Conservation (phyloP, 495 filamentous ascomycete genomes). For the Penicillium coprophilum region DNA sequence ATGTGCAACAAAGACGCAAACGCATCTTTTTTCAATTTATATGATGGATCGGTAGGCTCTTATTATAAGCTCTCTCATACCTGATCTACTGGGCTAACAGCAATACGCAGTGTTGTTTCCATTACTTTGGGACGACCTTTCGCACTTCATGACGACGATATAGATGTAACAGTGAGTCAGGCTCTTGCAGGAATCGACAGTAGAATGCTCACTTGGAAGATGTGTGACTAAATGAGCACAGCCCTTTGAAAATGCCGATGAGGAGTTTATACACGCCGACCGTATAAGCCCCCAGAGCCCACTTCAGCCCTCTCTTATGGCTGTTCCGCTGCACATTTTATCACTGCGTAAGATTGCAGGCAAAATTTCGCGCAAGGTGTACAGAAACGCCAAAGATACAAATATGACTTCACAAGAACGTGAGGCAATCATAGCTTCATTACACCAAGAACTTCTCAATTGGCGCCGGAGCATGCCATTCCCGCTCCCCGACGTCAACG, state of each 20-base stretch:
- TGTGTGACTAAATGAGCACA: constrained; percentile 1
- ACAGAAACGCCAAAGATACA: constrained; percentile 19
- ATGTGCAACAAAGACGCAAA: constrained; percentile 35
- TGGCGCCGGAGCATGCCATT: constrained; percentile 46
- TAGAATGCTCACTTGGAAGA: background rate
- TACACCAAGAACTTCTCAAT: constrained; percentile 37
- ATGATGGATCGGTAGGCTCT: constrained; percentile 44
- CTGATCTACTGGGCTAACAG: background rate
- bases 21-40: constrained; percentile 44
- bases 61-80: no score
- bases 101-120: constrained; percentile 32
- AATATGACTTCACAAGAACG: constrained; percentile 20
- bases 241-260: constrained; percentile 38
- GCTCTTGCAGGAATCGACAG: background rate
- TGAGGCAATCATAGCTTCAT: constrained; percentile 25
- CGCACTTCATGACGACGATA: constrained; percentile 42
- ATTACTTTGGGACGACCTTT: constrained; percentile 42
- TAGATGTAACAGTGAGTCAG: constrained; percentile 32
- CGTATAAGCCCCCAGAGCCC: constrained; percentile 17
- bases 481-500: constrained; percentile 36
- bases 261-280: constrained; percentile 32
- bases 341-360: constrained; percentile 37
- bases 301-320: constrained; percentile 35
- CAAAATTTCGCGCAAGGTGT: constrained; percentile 32
- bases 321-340: constrained; percentile 41